These are phyloP conservation scores for Paraphaeosphaeria sporulosa DNA, from an alignment of 2,329 filamentous ascomycete genomes.

Conservation along the genomic window DNA sequence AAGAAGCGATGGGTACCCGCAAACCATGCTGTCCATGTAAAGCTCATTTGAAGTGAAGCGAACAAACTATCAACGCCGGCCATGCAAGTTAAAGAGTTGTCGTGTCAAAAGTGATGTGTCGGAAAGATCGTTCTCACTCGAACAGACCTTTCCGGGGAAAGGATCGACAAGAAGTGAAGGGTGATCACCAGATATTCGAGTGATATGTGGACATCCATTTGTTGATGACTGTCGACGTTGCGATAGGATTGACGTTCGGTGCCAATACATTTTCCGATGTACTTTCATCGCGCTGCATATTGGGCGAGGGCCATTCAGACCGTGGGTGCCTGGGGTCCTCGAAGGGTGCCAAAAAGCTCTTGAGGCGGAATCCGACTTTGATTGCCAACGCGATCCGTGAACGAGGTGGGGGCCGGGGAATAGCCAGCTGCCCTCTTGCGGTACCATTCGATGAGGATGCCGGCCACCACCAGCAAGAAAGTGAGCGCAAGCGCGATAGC, in stretches of 20 bases:
- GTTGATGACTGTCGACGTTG: background rate
- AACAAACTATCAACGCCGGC: slow-evolving; percentile 14
- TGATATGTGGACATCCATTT: background rate
- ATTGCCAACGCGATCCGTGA: slow-evolving; percentile 55
- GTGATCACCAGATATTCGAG: background rate
- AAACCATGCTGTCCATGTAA: slow-evolving; percentile 9
- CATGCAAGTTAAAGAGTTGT: slow-evolving; percentile 14
- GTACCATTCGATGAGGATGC: slow-evolving; percentile 76
- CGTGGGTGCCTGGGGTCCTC: slow-evolving; percentile 41
- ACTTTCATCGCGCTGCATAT: background rate
- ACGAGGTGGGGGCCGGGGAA: slow-evolving; percentile 72
- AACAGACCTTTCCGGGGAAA: slow-evolving; percentile 13
- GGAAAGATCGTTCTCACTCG: slow-evolving; percentile 2
- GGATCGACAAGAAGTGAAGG: slow-evolving; percentile 22
- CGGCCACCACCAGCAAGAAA: slow-evolving; percentile 77
- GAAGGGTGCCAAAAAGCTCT: slow-evolving; percentile 47
- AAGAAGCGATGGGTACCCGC: slow-evolving; percentile 8
- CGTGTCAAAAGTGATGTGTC: slow-evolving; percentile 4
- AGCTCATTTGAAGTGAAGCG: background rate
- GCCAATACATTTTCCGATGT: slow-evolving; percentile 14
- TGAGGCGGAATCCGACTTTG: slow-evolving; percentile 61
- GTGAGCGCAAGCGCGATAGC: slow-evolving; percentile 80
- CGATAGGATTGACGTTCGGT: background rate
- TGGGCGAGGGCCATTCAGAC: slow-evolving; percentile 30
- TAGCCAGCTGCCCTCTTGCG: slow-evolving; percentile 83